Evolutionary conservation across 192 early-diverging fungal genomes (phyloP), one percentile per base, ranked within the genome.

Genomic region (Gaertneriomyces sp.): DNA sequence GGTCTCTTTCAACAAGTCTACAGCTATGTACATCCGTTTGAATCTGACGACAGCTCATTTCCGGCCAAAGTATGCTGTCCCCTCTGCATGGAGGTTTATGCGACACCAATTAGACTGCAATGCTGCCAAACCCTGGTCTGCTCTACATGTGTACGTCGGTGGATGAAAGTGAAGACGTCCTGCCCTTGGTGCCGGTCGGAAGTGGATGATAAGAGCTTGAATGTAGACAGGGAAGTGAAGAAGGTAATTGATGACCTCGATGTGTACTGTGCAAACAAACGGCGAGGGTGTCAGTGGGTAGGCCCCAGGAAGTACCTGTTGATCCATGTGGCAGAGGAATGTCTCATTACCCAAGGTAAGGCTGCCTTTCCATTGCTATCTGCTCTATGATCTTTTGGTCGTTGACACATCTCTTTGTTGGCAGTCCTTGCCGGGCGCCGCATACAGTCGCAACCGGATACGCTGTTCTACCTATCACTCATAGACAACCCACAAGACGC

Each of bases 201-300:
- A 0, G 45, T 70, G 12, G 20, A 41, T 8, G 55, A 46, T 20
- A 58, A 17, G 53, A 47, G 56, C 25, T 14, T 70, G n/a, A 46
- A 20, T 6, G 61, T 64, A 25, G 61, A 70, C 39, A 14, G 55
- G 39, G 45, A 70, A 42, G 9, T 70, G 8, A 70, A 70, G 42
- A 12, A 38, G 17, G 43, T 57, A 16, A 61, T 70, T 25, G 69
- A 70, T 39, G 69, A 70, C 25, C 42, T 70, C 42, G 69, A 70
- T 58, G 61, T 63, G 2, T 57, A 49, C 43, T 70, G 69, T 40
- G 54, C 54, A 39, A 47, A 62, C 42, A 54, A 47, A 16, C 11
- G 69, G 40, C 59, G 64, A 40, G 69, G 69, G 20, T 70, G 69
- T 45, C 49, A 70, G 51, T 70, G 69, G 69, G 61, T 70, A 7